Evolutionary conservation across 1,284 basidiomycete species (phyloP).

Genomic region (Rhodotorula sp.): DNA sequence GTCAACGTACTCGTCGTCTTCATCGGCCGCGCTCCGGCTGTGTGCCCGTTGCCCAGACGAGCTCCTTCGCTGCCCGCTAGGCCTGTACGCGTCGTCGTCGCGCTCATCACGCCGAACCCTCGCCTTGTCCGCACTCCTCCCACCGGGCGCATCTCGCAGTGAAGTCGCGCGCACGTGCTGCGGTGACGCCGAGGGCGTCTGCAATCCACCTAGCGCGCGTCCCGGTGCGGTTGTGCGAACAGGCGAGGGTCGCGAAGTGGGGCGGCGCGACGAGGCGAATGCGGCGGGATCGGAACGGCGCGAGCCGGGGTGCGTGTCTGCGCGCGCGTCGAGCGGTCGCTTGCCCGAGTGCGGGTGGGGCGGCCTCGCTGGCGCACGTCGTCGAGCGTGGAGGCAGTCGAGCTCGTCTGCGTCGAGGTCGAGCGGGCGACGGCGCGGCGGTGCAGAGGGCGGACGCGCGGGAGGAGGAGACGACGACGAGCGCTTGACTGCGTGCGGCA

Average conservation of each 20-base stretch:
- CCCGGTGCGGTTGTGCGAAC: neutral
- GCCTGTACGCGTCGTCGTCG: neutral
- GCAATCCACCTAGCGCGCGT: neutral
- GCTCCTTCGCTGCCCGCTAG: too few relatives aligned
- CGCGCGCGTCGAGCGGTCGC: too few relatives aligned
- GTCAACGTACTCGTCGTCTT: neutral
- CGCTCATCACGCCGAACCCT: neutral
- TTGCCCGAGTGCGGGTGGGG: too few relatives aligned
- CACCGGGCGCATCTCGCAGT: neutral
- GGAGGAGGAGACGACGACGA: slow-evolving; percentile 8
- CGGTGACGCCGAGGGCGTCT: slow-evolving; percentile 4
- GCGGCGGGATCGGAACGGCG: too few relatives aligned
- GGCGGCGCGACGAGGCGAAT: too few relatives aligned
- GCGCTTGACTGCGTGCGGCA: slow-evolving; percentile 13
- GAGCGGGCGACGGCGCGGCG: neutral
- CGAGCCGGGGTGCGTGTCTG: too few relatives aligned
- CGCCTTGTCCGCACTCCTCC: neutral
- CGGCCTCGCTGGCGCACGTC: neutral
- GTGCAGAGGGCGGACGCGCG: neutral
- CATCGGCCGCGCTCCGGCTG: neutral
- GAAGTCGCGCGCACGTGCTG: neutral
- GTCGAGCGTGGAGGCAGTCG: neutral
- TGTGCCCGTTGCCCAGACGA: too few relatives aligned
- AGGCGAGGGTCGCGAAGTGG: neutral
- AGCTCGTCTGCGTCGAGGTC: slow-evolving; percentile 3